A percentile compares a stretch with the other conserved stretches of the same genome.
phyloP scores from a whole-genome alignment of 106 monocot species.

The Agapanthus africanus region DNA sequence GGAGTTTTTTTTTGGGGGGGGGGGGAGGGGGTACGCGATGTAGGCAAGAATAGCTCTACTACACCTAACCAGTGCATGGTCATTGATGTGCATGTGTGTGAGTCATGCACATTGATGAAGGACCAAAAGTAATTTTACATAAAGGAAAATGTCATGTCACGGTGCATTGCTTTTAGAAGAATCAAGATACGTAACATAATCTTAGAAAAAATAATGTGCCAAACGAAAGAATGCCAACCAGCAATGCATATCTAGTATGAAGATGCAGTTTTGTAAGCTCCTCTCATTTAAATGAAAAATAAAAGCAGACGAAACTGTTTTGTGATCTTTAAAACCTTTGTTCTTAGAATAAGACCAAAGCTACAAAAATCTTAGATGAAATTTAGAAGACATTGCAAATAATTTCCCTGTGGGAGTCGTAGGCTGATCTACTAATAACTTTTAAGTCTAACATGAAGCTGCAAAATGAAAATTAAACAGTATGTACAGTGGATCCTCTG shows the following conservation, averaged over 20 bases:
- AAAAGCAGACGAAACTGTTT: background rate
- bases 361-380: background rate
- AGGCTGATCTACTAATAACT: background rate
- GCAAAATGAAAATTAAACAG: too few relatives aligned
- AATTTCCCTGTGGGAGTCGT: background rate
- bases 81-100: too few relatives aligned
- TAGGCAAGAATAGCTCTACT: background rate
- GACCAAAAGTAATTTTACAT: background rate
- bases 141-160: background rate
- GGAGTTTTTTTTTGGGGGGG: too few relatives aligned
- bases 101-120: too few relatives aligned
- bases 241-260: background rate
- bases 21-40: background rate
- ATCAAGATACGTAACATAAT: too few relatives aligned
- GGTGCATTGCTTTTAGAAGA: background rate
- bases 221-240: background rate
- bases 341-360: too few relatives aligned
- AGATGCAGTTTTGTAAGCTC: too few relatives aligned
- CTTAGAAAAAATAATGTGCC: background rate
- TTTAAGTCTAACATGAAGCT: background rate
- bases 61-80: too few relatives aligned
- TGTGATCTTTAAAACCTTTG: too few relatives aligned
- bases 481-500: conserved; percentile 15
- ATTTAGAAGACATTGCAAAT: background rate
- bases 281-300: too few relatives aligned